phyloP scores from a whole-genome alignment of 441 rosid genomes.

The Gossypium davidsonii region DNA sequence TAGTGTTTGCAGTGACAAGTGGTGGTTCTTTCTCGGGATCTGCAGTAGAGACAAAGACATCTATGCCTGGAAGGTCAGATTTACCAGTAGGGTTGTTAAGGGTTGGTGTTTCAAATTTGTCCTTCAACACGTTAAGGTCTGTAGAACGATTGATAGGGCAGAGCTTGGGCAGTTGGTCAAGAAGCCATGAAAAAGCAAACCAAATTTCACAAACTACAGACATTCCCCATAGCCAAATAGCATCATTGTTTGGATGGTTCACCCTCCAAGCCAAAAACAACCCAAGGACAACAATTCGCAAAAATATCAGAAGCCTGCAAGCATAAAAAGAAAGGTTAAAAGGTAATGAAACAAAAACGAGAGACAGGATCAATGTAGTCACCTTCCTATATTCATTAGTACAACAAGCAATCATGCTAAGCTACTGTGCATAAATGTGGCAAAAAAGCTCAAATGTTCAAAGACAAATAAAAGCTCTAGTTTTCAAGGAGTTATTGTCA shows the following conservation, averaged over 20 bases:
- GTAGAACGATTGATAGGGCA: conserved; percentile 79
- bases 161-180: conserved; percentile 89
- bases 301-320: conserved; percentile 63
- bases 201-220: conserved; percentile 88
- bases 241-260: conserved; percentile 48
- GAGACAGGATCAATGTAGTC: background rate
- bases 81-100: conserved; percentile 66
- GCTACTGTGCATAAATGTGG: background rate
- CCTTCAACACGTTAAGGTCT: conserved; percentile 77
- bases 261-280: conserved; percentile 76
- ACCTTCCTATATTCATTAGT: background rate
- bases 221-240: conserved; percentile 94
- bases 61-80: conserved; percentile 87
- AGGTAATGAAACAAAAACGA: background rate
- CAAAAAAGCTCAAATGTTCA: background rate
- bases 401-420: background rate
- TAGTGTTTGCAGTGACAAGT: conserved; percentile 87
- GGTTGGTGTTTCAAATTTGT: conserved; percentile 70
- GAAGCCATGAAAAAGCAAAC: conserved; percentile 95
- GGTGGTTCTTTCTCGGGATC: conserved; percentile 97
- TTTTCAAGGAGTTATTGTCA: background rate
- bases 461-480: background rate
- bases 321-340: background rate
- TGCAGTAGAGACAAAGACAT: conserved; percentile 84
- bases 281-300: conserved; percentile 62